Base-by-base conservation (phyloP, 495 filamentous ascomycete genomes). In the Hypoxylon trugodes region DNA sequence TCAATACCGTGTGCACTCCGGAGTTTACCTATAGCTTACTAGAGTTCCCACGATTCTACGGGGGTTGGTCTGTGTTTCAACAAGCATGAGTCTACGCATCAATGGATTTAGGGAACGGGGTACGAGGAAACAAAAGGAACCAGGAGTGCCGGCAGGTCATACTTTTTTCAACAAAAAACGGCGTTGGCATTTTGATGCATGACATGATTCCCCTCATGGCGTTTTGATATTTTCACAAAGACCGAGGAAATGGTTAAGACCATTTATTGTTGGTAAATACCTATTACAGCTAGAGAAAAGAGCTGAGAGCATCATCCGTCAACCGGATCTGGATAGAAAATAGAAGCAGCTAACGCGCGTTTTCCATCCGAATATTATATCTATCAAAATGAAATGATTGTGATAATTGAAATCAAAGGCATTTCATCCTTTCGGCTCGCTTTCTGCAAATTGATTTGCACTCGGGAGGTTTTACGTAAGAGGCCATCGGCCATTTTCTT, bases 151-250 rank as follows among this genome's bases (percentile, higher is more conserved):
- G 76, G 74, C 73, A 76, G 73, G 77, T 77, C 76, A 80, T 74
- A 73, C n/a, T 67, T 78, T 81, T 81, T 81, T 77, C 76, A 80
- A 79, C 76, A 80, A 81, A 78, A 81, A 78, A 78, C 71, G 79
- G 77, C 77, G 77, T 81, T 80, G 77, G 75, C 73, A 70, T 69
- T 75, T 79, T 77, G 68, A 75, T 72, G 71, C 70, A 77, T 79
- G 75, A 76, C 79, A 81, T 80, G 70, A 73, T 73, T 73, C 70
- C 70, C 70, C 70, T 70, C 70, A 69, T 70, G 68, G 70, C 70
- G 70, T 73, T 72, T 63, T 64, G 62, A 62, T 21, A 64, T 70
- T 70, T 70, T 24, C n/a, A n/a, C n/a, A 59, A 30, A 53, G 43
- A 38, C 50, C 45, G 52, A 43, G 59, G 43, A 48, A 22, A 58